Conservation (phyloP, 2,329 filamentous ascomycete species). For the Conoideocrella luteorostrata region DNA sequence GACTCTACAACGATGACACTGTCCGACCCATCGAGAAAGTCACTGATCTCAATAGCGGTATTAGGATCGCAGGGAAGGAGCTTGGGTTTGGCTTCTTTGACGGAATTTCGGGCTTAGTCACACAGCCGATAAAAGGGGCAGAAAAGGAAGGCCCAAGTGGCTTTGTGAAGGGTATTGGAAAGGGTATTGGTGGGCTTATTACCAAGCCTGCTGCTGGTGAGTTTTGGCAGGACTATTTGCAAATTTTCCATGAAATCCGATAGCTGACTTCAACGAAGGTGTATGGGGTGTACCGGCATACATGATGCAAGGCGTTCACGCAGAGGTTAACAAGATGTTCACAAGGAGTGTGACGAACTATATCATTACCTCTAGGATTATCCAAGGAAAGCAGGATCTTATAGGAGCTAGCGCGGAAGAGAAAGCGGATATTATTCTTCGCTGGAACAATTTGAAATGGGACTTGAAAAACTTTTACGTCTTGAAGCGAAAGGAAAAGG, state of each 20-base stretch:
- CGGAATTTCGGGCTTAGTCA: slow-evolving; percentile 73
- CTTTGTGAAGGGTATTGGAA: slow-evolving; percentile 72
- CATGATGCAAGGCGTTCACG: slow-evolving; percentile 74
- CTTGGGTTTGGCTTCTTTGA: slow-evolving; percentile 74
- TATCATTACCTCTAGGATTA: slow-evolving; percentile 68
- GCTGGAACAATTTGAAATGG: slow-evolving; percentile 56
- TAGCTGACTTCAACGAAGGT: not conserved
- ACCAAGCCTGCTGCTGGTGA: slow-evolving; percentile 75
- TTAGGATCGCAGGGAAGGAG: slow-evolving; percentile 72
- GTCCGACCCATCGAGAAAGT: slow-evolving; percentile 75
- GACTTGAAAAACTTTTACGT: slow-evolving; percentile 56
- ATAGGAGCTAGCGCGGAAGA: slow-evolving; percentile 49
- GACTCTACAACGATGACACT: slow-evolving; percentile 77
- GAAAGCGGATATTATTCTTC: slow-evolving; percentile 53
- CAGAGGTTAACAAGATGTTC: slow-evolving; percentile 66
- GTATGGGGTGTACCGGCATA: slow-evolving; percentile 72
- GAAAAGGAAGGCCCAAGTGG: slow-evolving; percentile 47
- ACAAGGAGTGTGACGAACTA: slow-evolving; percentile 70
- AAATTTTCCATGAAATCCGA: not conserved
- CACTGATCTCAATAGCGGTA: slow-evolving; percentile 66
- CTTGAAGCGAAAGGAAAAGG: slow-evolving; percentile 41
- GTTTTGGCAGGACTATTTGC: slow-evolving; percentile 22
- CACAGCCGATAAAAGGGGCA: slow-evolving; percentile 62
- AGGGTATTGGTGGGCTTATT: slow-evolving; percentile 74
- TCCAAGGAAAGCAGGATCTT: slow-evolving; percentile 67